These are phyloP conservation scores for Geosmithia putterillii DNA, from an alignment of 2,329 filamentous ascomycete genomes.

Conservation along the genomic window DNA sequence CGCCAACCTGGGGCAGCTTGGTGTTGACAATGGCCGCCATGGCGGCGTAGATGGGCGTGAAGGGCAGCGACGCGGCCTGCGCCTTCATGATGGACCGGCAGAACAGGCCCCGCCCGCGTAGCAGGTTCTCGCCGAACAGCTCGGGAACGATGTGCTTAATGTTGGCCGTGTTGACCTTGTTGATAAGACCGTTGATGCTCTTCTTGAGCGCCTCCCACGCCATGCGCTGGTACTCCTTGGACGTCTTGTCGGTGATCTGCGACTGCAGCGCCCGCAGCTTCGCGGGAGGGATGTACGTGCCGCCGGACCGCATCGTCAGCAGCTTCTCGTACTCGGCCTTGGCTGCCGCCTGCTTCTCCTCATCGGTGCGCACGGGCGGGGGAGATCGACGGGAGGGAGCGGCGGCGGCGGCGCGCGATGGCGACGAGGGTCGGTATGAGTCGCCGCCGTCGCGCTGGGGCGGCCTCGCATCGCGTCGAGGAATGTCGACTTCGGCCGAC, in stretches of 20 bases:
- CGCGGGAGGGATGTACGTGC: constrained; percentile 92
- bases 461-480: constrained; percentile 21
- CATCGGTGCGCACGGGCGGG: constrained; percentile 46
- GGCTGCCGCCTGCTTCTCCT: constrained; percentile 75
- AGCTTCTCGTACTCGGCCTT: constrained; percentile 93
- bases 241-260: constrained; percentile 91
- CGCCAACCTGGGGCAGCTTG: constrained; percentile 88
- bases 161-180: constrained; percentile 97
- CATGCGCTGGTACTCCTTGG: constrained; percentile 97
- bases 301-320: constrained; percentile 83
- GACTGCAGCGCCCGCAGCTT: constrained; percentile 83
- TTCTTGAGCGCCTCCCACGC: constrained; percentile 99
- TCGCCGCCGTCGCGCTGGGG: constrained; percentile 32
- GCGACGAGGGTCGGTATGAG: constrained; percentile 32
- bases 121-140: constrained; percentile 85
- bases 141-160: constrained; percentile 97
- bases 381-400: constrained; percentile 40
- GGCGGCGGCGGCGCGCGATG: constrained; percentile 17
- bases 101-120: constrained; percentile 84
- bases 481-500: constrained; percentile 29
- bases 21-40: constrained; percentile 97
- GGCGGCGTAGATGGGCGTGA: constrained; percentile 90
- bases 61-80: constrained; percentile 87
- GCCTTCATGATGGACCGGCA: constrained; percentile 98
- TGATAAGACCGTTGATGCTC: constrained; percentile 96